Percentiles rank a stretch among this genome's conserved stretches.
These are phyloP conservation scores for Lachancea mirantina DNA, from an alignment of 805 yeast genomes.

Conservation along the genomic window DNA sequence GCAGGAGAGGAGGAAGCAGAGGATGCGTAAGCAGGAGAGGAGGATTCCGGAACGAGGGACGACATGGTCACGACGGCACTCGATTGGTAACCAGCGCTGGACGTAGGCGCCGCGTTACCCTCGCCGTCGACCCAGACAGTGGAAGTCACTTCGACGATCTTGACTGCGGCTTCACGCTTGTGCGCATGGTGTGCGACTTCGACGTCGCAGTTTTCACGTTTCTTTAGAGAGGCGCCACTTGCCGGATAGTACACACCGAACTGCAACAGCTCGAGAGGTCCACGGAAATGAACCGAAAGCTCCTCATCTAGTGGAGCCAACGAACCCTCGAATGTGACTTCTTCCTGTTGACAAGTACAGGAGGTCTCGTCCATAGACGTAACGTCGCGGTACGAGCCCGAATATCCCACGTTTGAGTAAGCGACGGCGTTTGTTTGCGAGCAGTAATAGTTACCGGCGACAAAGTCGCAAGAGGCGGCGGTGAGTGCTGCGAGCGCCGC, in stretches of 20 bases:
- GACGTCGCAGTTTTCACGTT: constrained; percentile 33
- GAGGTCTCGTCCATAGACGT: constrained; percentile 64
- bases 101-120: constrained; percentile 38
- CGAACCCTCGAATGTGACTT: constrained; percentile 52
- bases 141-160: constrained; percentile 65
- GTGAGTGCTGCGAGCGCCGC: constrained; percentile 24
- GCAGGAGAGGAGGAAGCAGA: constrained; percentile 21
- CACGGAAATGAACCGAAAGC: constrained; percentile 71
- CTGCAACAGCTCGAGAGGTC: constrained; percentile 54
- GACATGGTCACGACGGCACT: constrained; percentile 17
- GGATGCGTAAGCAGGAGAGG: constrained; percentile 10
- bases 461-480: constrained; percentile 39
- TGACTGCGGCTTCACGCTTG: constrained; percentile 56
- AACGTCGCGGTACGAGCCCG: constrained; percentile 78
- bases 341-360: constrained; percentile 61
- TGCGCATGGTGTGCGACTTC: constrained; percentile 41
- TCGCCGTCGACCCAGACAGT: constrained; percentile 60
- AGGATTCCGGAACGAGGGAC: constrained; percentile 18
- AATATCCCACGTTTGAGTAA: constrained; percentile 70
- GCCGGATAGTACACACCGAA: constrained; percentile 85
- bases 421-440: constrained; percentile 56
- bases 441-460: constrained; percentile 82
- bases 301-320: constrained; percentile 63
- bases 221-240: constrained; percentile 35
- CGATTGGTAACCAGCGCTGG: constrained; percentile 23